Evolutionary conservation across 2,329 filamentous ascomycete species (phyloP), one percentile per base, ranked within the genome.

Genomic region (Apiospora marii): DNA sequence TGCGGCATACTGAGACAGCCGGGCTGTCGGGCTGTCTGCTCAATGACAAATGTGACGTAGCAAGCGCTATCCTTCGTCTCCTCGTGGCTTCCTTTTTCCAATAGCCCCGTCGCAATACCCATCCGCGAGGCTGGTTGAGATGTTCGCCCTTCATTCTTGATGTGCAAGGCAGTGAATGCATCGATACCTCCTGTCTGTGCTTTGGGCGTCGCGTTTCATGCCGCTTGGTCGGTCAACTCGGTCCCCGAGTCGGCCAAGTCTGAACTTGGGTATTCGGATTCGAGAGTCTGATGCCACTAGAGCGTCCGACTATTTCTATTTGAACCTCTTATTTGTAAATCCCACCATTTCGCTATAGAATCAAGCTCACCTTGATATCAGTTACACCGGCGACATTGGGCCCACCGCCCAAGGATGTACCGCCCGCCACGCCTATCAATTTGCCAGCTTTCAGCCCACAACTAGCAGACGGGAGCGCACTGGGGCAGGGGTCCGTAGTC

Each of bases 361-460:
- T 27, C 13, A 44, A 68, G 44, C 67, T 68, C 67, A 68, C 44
- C 67, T 46, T 68, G 12, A 30, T 30, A 22, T 73, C 74, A 81
- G 79, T 76, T 73, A 75, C 77, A 71, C 72, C 76, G 68, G 67
- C 76, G 64, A 71, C 73, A 37, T 73, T 79, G 68, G 77, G 76
- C 30, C 74, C 77, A 34, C 78, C 78, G 49, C 87, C 27, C 41
- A 85, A 87, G 76, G 84, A 90, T 73, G 84, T 90, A 16, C 88
- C 88, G n/a, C 84, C 87, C 51, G 84, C 89, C 64, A 91, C 89
- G 10, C 87, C 88, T 27, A 78, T 91, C 75, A 83, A 81, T 75
- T 83, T 91, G 61, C 89, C 89, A 70, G 79, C 78, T 67, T 85
- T 81, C 76, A 79, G 76, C 53, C 84, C 83, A 48, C 80, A 78